phyloP scores from a whole-genome alignment of 306 rosid species.

The Sophora flavescens region DNA sequence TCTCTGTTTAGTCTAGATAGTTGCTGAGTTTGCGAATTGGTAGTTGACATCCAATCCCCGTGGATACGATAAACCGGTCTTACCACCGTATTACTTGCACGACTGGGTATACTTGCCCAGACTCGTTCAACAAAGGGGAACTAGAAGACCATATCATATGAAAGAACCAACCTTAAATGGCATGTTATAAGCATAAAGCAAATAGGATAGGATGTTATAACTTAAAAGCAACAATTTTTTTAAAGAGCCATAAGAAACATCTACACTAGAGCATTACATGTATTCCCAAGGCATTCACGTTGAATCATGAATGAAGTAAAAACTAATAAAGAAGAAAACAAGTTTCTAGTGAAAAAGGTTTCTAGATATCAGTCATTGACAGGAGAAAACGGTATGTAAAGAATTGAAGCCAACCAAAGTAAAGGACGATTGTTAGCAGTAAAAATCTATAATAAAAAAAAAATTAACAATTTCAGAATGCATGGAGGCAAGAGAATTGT shows the following conservation, averaged over 20 bases:
- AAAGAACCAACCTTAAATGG: conserved; percentile 6
- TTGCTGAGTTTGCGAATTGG: no score
- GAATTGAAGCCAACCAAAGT: not conserved
- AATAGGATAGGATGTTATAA: not conserved
- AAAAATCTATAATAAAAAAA: not conserved
- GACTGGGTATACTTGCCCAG: no score
- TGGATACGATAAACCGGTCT: no score
- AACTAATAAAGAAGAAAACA: not conserved
- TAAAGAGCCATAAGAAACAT: not conserved
- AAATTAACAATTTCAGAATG: not conserved
- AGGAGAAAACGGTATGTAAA: not conserved
- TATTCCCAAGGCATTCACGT: not conserved
- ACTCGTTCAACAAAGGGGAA: no score
- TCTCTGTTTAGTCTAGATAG: no score
- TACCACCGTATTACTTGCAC: no score
- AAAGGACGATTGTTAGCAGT: not conserved
- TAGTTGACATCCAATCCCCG: no score
- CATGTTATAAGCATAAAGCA: not conserved
- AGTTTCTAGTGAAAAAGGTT: no score
- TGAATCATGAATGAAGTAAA: not conserved
- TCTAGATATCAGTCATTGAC: not conserved
- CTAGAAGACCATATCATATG: not conserved
- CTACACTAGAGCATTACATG: not conserved
- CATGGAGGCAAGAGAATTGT: not conserved
- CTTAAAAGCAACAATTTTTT: not conserved